These are phyloP conservation scores for Butyriboletus appendiculatus DNA, from an alignment of 1,284 basidiomycete genomes.

Conservation along the genomic window DNA sequence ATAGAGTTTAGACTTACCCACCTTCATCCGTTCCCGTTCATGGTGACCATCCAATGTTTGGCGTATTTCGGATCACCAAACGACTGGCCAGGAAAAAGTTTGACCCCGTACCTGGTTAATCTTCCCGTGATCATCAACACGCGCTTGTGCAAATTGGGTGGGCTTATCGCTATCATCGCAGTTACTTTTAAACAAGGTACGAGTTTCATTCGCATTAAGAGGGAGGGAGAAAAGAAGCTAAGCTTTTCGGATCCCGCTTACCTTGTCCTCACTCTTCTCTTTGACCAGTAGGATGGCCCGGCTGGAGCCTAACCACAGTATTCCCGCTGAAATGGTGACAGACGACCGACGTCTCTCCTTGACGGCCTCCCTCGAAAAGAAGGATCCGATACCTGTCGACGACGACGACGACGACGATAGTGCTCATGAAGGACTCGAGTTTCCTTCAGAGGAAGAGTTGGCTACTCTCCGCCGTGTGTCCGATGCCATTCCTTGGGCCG, in stretches of 20 bases:
- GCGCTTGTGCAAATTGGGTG: too few species aligned
- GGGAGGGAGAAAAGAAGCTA: background rate
- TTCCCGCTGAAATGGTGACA: conserved; percentile 4
- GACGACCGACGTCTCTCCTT: conserved; percentile 4
- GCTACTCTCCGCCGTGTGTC: conserved; percentile 60
- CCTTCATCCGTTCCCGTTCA: conserved; percentile 19
- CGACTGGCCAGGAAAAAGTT: too few species aligned
- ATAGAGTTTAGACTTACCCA: conserved; percentile 3
- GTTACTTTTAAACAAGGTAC: too few species aligned
- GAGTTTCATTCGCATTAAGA: conserved; percentile 8
- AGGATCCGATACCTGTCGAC: background rate
- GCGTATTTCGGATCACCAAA: too few species aligned
- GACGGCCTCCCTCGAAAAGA: conserved; percentile 19
- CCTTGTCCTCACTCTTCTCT: background rate
- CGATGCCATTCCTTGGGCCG: conserved; percentile 64
- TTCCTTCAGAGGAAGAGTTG: conserved; percentile 72
- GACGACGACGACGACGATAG: conserved; percentile 38
- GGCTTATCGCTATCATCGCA: too few species aligned
- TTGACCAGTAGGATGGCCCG: conserved; percentile 10
- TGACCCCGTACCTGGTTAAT: too few species aligned
- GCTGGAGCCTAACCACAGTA: conserved; percentile 6
- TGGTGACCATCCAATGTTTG: background rate
- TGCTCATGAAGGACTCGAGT: conserved; percentile 57
- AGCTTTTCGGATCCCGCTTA: background rate
- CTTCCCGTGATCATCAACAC: too few species aligned